Percentiles rank a stretch among this genome's conserved stretches.
These are phyloP conservation scores for Phytomonas francai DNA, from an alignment of 208 protist species.

Conservation along the genomic window DNA sequence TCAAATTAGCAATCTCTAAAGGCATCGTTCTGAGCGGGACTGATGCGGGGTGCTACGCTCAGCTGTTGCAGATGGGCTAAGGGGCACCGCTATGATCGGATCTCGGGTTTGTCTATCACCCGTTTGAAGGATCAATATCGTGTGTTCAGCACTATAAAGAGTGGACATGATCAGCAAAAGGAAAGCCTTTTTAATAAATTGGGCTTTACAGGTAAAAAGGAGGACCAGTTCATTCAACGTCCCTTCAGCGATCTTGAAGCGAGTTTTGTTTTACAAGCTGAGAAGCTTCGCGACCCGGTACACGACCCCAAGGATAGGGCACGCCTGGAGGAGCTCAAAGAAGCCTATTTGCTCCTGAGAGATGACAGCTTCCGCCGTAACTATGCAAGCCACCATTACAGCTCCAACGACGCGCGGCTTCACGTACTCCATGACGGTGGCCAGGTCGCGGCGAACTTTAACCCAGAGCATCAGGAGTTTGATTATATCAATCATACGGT, in stretches of 20 bases:
- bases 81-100: background rate
- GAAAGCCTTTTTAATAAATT: conserved; percentile 58
- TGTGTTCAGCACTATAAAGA: conserved; percentile 31
- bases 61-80: background rate
- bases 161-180: conserved; percentile 53
- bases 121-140: background rate
- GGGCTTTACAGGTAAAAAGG: conserved; percentile 55
- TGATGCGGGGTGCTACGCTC: background rate
- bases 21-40: background rate
- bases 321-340: conserved; percentile 37
- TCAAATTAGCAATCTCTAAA: background rate
- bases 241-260: conserved; percentile 53
- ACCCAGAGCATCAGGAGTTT: conserved; percentile 72
- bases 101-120: background rate
- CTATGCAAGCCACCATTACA: conserved; percentile 58
- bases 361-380: conserved; percentile 42
- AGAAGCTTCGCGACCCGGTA: conserved; percentile 49
- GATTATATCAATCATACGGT: conserved; percentile 60
- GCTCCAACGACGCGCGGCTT: conserved; percentile 70
- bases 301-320: conserved; percentile 30
- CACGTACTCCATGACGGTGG: conserved; percentile 71
- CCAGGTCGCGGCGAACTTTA: conserved; percentile 65
- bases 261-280: conserved; percentile 49
- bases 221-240: conserved; percentile 44
- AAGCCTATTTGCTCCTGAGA: conserved; percentile 49